Base-by-base conservation (phyloP, 176 grass and related monocot genomes). In the Tuctoria greenei region DNA sequence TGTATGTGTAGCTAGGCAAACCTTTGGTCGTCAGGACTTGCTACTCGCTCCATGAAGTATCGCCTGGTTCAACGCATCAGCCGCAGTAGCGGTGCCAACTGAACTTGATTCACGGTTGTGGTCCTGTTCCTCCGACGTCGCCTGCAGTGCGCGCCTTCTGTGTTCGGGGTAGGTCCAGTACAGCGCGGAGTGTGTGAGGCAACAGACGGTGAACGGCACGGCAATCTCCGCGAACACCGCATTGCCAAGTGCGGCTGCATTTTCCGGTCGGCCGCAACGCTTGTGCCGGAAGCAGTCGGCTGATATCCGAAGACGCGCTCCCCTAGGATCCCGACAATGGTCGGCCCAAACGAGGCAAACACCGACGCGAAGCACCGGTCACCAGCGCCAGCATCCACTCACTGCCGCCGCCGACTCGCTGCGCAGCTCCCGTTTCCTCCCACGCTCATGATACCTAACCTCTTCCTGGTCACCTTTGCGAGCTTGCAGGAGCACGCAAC, bases 181-280 rank as follows among this genome's bases (percentile, higher is more conserved):
- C 26, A 91, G 28, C 61, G 57, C 81, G 7, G 85, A 75, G 77
- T 91, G 82, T 6, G 70, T 79, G 49, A 63, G 36, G 64, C 81
- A 85, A 69, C 89, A 88, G 31, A 79, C 17, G 10, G 38, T 18
- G 4, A 79, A 27, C 1, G 89, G 85, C 49, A 91, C 75, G 1
- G 85, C 81, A 1, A 91, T 46, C 17, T 83, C 76, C 11, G 82
- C 76, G 56, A 88, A 91, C 4, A 91, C 63, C 0, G 89, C 85
- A 71, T 91, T 91, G 12, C 77, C 85, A 31, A 91, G 72, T 34
- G 85, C 85, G n/a, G 67, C 81, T 68, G 89, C 85, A 78, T 91
- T 91, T 76, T 82, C 66, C 77, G n/a, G 47, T 92, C 80, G 12
- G 65, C n/a, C 13, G 2, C 57, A 2, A 23, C 66, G 61, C 76